Percentiles rank a stretch among this genome's conserved stretches.
phyloP scores from a whole-genome alignment of 768 basidiomycete species.

The Pleurotus salmoneostramineus region DNA sequence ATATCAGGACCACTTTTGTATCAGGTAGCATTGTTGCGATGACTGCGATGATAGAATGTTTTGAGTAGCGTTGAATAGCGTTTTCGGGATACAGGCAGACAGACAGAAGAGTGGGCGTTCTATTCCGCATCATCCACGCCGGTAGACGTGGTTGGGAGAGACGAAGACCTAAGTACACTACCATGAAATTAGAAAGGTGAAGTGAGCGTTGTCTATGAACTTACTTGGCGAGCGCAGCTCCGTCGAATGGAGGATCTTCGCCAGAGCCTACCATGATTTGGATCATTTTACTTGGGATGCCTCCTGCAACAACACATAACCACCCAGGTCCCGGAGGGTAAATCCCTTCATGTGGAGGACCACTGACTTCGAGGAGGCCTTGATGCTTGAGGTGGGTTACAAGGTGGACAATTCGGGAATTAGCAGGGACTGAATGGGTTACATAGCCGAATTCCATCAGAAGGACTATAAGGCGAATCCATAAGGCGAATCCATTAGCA shows the following conservation, averaged over 20 bases:
- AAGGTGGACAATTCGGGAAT: conserved; percentile 74
- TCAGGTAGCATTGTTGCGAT: neutral
- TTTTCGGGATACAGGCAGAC: neutral
- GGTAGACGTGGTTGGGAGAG: conserved; percentile 13
- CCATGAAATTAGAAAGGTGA: conserved; percentile 1
- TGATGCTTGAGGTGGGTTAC: conserved; percentile 33
- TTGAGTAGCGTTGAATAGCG: conserved; percentile 3
- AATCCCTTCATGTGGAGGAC: conserved; percentile 58
- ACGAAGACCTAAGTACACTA: conserved; percentile 47
- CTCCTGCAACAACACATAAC: conserved; percentile 63
- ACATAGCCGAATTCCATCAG: conserved; percentile 83
- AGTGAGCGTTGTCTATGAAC: conserved; percentile 14
- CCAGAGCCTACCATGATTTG: conserved; percentile 72
- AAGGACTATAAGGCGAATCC: conserved; percentile 39
- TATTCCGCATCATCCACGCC: conserved; percentile 28
- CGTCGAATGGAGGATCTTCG: conserved; percentile 51
- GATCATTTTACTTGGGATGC: conserved; percentile 59
- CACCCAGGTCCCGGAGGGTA: conserved; percentile 85
- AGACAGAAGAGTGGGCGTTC: conserved; percentile 27
- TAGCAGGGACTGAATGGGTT: conserved; percentile 74
- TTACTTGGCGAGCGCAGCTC: conserved; percentile 55
- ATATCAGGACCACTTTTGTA: neutral
- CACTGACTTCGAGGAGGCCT: conserved; percentile 47
- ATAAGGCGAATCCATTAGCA: neutral
- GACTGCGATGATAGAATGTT: neutral